Evolutionary conservation across 1,284 basidiomycete genomes (phyloP).

Genomic region (Tilletia walkeri): DNA sequence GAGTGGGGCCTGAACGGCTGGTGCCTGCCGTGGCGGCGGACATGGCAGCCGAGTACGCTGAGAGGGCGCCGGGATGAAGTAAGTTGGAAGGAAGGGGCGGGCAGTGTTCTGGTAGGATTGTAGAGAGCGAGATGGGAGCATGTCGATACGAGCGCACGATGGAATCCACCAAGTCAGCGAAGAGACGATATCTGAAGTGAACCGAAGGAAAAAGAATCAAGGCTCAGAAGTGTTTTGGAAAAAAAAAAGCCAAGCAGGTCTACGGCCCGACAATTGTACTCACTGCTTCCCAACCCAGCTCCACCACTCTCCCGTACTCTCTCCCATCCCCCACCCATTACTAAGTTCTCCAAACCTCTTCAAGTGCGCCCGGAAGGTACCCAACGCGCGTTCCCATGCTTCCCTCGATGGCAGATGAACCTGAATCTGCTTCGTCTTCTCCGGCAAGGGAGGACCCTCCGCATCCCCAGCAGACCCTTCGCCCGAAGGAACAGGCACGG

Average conservation of each 20-base stretch:
- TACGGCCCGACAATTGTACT: slow-evolving; percentile 48
- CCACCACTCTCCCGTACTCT: slow-evolving; percentile 95
- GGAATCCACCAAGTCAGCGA: slow-evolving; percentile 82
- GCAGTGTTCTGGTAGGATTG: slow-evolving; percentile 57
- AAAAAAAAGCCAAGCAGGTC: neutral
- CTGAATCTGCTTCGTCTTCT: slow-evolving; percentile 55
- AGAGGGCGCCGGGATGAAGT: slow-evolving; percentile 27
- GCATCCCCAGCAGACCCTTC: slow-evolving; percentile 76
- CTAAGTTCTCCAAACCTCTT: slow-evolving; percentile 82
- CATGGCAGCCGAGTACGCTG: neutral
- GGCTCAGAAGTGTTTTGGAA: no score
- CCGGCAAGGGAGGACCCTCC: slow-evolving; percentile 19
- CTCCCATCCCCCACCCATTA: slow-evolving; percentile 92
- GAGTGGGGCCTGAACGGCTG: no score
- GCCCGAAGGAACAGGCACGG: neutral
- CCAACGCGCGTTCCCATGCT: slow-evolving; percentile 18
- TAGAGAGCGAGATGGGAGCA: slow-evolving; percentile 64
- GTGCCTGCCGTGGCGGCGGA: slow-evolving; percentile 1
- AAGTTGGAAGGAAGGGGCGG: slow-evolving; percentile 51
- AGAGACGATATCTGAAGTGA: slow-evolving; percentile 61
- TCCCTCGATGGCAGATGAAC: neutral
- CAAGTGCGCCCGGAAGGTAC: slow-evolving; percentile 78
- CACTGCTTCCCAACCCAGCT: slow-evolving; percentile 90
- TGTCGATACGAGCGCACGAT: slow-evolving; percentile 65
- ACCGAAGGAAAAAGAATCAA: neutral